These are phyloP conservation scores for Pilatotrama ljubarskyi DNA, from an alignment of 768 basidiomycete genomes.

Conservation along the genomic window DNA sequence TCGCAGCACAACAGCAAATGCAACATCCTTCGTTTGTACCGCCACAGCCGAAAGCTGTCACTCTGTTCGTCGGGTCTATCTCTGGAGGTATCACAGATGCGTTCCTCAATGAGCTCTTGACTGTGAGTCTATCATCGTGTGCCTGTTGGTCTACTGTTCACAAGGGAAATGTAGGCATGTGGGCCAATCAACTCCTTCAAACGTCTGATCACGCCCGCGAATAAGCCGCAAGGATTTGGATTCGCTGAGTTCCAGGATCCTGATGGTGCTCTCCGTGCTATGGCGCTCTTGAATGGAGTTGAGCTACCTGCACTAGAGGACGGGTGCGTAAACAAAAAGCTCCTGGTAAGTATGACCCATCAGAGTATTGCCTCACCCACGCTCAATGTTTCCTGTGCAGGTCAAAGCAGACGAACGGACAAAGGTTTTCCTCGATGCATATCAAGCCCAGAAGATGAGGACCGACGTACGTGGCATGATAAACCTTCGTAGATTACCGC, in stretches of 20 bases:
- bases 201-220: constrained; percentile 86
- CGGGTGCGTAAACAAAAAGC: constrained; percentile 59
- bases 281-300: constrained; percentile 61
- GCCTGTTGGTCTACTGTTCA: not conserved
- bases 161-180: constrained; percentile 63
- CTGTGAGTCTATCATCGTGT: constrained; percentile 49
- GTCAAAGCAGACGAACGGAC: constrained; percentile 98
- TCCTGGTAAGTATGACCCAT: constrained; percentile 59
- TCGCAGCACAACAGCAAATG: constrained; percentile 80
- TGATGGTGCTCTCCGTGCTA: constrained; percentile 80
- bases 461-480: constrained; percentile 64
- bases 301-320: constrained; percentile 64
- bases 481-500: not conserved
- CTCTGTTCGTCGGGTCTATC: constrained; percentile 92
- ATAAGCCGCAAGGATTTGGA: constrained; percentile 95
- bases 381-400: constrained; percentile 41
- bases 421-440: constrained; percentile 82
- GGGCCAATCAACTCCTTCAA: constrained; percentile 90
- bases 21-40: constrained; percentile 57
- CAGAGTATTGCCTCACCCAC: constrained; percentile 23
- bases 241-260: constrained; percentile 97
- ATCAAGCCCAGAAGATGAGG: constrained; percentile 72
- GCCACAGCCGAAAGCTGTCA: constrained; percentile 72
- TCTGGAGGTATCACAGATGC: constrained; percentile 87
- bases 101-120: constrained; percentile 76